Base-by-base conservation (phyloP, 1,139 yeast genomes). In the Debaryomyces subglobosus region DNA sequence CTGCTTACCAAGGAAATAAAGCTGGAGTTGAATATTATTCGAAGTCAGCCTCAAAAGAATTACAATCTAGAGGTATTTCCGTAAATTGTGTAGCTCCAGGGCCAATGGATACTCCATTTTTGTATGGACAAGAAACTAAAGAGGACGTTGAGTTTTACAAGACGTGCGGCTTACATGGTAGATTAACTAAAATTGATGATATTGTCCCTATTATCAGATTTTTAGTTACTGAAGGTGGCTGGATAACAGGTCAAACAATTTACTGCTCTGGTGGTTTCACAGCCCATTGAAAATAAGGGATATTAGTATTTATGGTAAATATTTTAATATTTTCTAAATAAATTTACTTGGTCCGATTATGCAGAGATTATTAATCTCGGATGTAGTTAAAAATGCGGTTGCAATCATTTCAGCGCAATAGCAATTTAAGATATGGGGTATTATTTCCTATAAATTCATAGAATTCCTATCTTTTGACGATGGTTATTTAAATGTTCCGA, bases 91-190 rank as follows among this genome's bases (percentile, higher is more conserved):
- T 84, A 50, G 86, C 87, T 3, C 89, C 88, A 43, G 89, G 88
- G 42, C 88, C 89, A 41, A 84, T 84, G 86, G 87, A 83, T 59
- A 84, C 88, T 21, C 86, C 87, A 48, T 84, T 84, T 68, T 77
- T 84, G 62, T 82, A 82, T 57, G 80, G 81, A 20, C 85, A 81
- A 64, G 89, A 84, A 64, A 69, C 74, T 21, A 65, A 72, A 24
- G 80, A 74, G 21, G 77, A 79, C 51, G 74, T 83, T 46, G 84
- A 69, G 32, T 84, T 67, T 64, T 81, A 77, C 69, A 84, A 83
- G 67, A 66, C 82, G 18, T 73, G 68, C 50, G 77, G 78, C 24
- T 57, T 77, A 46, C 71, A 71, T 47, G 68, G 72, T 46, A 71
- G 85, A 65, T 73, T 84, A 55, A 84, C 89, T 33, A 73, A 82